phyloP scores from a whole-genome alignment of 1,284 basidiomycete genomes.

The Chondrostereum purpureum region DNA sequence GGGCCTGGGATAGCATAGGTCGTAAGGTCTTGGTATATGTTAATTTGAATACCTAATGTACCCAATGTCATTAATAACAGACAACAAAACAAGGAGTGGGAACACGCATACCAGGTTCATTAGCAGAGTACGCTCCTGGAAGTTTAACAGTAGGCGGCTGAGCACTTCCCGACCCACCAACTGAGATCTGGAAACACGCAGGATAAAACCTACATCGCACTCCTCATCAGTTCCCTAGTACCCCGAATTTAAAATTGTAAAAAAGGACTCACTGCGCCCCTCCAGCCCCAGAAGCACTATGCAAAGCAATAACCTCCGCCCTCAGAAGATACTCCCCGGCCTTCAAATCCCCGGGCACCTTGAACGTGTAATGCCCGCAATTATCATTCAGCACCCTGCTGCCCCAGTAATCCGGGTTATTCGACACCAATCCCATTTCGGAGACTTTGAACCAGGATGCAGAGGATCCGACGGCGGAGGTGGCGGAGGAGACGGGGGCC shows the following conservation, averaged over 20 bases:
- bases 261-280: constrained; percentile 36
- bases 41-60: constrained; percentile 27
- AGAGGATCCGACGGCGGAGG: constrained; percentile 33
- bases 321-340: constrained; percentile 47
- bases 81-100: not conserved
- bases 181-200: constrained; percentile 44
- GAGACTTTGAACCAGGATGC: constrained; percentile 48
- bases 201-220: constrained; percentile 43
- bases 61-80: constrained; percentile 3
- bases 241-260: no score
- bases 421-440: constrained; percentile 40
- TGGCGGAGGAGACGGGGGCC: constrained; percentile 41
- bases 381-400: constrained; percentile 29
- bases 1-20: constrained; percentile 13
- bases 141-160: constrained; percentile 38
- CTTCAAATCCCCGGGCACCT: constrained; percentile 36
- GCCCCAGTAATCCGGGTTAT: constrained; percentile 42
- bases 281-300: constrained; percentile 35
- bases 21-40: constrained; percentile 26
- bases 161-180: constrained; percentile 32
- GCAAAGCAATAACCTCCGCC: constrained; percentile 47
- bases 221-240: no score
- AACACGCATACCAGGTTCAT: constrained; percentile 29
- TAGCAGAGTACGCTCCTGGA: constrained; percentile 38
- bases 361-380: constrained; percentile 47